Base-by-base conservation (phyloP, 352 stramenopile genomes). In the Pythium scleroteichum region DNA sequence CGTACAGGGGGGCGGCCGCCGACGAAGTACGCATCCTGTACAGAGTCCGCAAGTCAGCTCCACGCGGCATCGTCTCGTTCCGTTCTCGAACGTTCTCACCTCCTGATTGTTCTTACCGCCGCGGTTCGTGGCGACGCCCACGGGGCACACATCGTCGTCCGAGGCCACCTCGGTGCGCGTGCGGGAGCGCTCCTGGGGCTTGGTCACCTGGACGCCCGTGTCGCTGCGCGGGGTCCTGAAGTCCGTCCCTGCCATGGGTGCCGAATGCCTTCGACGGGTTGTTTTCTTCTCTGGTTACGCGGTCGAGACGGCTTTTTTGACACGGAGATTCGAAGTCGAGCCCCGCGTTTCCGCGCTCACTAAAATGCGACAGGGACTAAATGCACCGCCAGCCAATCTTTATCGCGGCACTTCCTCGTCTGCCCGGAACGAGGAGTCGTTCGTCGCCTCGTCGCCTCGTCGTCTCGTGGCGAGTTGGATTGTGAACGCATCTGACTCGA, bases 1-100 rank as follows among this genome's bases (percentile, higher is more conserved):
- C 85, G 77, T 49, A 78, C 55, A 2, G 76, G 66, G 2, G 69
- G 58, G 22, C 80, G 87, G 24, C 81, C 80, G 32, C 85, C 85
- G 41, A 95, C 80, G 60, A 87, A 92, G 59, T 95, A 95, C 10
- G 78, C 78, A 62, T 95, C 85, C 85, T 95, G 49, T 22, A 35
- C 5, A 35, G 29, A 35, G 29, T 10, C 5, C 29, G 29, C 10
- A n/a, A n/a, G n/a, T n/a, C n/a, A n/a, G n/a, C n/a, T n/a, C n/a
- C n/a, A n/a, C n/a, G n/a, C n/a, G n/a, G n/a, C n/a, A n/a, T n/a
- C n/a, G n/a, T 35, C 29, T 35, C 29, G 5, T 45, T 20, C 6
- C 17, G 19, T n/a, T 42, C n/a, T 35, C 29, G 29, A 35, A 35
- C 5, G 29, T 35, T 32, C 76, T 45, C 29, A 90, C 82, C 79